A percentile compares a stretch with the other conserved stretches of the same genome.
These are phyloP conservation scores for Aspergillus sparsus DNA, from an alignment of 495 filamentous ascomycete genomes.

Conservation along the genomic window DNA sequence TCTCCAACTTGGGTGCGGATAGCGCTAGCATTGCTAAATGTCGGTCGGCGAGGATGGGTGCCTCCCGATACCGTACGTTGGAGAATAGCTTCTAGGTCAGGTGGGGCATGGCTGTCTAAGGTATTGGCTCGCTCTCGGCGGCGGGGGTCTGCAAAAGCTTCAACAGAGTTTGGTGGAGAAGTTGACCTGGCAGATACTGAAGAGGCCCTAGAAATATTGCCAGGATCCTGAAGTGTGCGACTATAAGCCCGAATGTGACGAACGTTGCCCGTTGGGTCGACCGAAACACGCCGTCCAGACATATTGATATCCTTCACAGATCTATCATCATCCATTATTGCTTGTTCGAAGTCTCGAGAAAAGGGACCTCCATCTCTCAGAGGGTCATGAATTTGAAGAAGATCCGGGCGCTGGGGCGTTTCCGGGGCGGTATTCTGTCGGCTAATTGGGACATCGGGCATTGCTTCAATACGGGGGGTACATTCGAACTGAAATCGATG, in stretches of 20 bases:
- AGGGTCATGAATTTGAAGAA: slow-evolving; percentile 53
- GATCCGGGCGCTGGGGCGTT: slow-evolving; percentile 42
- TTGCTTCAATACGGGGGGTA: slow-evolving; percentile 59
- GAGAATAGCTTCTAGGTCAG: slow-evolving; percentile 60
- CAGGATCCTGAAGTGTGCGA: slow-evolving; percentile 45
- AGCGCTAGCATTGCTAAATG: slow-evolving; percentile 60
- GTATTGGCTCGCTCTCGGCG: slow-evolving; percentile 68
- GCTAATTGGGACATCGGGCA: slow-evolving; percentile 36
- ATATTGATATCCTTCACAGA: slow-evolving; percentile 44
- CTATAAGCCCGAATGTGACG: slow-evolving; percentile 43
- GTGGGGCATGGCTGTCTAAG: slow-evolving; percentile 58
- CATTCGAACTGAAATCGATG: slow-evolving; percentile 74
- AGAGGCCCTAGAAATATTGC: slow-evolving; percentile 49
- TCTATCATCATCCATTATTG: slow-evolving; percentile 77
- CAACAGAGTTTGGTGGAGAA: slow-evolving; percentile 95
- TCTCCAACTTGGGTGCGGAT: slow-evolving; percentile 49
- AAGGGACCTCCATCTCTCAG: slow-evolving; percentile 51
- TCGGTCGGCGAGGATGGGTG: slow-evolving; percentile 62
- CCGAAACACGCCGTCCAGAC: slow-evolving; percentile 42
- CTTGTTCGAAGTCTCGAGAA: slow-evolving; percentile 76
- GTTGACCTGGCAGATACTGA: slow-evolving; percentile 66
- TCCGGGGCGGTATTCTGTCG: slow-evolving; percentile 44
- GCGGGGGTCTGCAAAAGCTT: slow-evolving; percentile 84
- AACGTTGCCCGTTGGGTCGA: slow-evolving; percentile 40
- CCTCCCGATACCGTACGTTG: slow-evolving; percentile 71